Percentiles rank a stretch among this genome's conserved stretches.
Conservation (phyloP, 2,329 filamentous ascomycete genomes). For the Hymenoscyphus repandus region DNA sequence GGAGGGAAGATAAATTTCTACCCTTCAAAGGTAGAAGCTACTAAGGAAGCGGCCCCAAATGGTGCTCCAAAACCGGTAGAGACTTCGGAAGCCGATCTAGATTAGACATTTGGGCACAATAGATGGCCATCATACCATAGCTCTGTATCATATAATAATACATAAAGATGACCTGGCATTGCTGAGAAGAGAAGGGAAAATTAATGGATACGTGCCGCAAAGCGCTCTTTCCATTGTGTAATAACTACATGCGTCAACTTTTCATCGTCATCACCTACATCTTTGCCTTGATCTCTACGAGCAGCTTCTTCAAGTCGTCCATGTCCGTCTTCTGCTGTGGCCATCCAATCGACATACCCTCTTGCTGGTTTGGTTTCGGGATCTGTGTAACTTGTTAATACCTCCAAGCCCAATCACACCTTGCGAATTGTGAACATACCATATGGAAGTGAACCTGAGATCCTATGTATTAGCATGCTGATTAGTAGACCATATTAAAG, state of each 20-base stretch:
- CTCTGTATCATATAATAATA: slow-evolving; percentile 7
- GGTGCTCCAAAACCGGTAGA: slow-evolving; percentile 15
- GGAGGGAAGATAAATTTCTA: slow-evolving; percentile 72
- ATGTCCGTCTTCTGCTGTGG: slow-evolving; percentile 71
- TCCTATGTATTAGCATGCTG: background rate
- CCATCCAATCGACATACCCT: slow-evolving; percentile 80
- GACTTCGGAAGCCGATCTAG: slow-evolving; percentile 27
- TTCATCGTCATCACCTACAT: slow-evolving; percentile 52
- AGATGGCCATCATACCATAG: background rate
- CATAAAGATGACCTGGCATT: background rate
- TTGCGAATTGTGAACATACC: slow-evolving; percentile 42
- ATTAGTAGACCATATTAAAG: background rate
- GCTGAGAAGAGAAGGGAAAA: background rate
- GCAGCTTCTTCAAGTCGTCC: slow-evolving; percentile 73
- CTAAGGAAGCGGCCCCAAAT: slow-evolving; percentile 6
- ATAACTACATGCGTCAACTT: background rate
- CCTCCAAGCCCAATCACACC: background rate
- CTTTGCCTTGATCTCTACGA: slow-evolving; percentile 82
- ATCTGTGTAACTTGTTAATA: slow-evolving; percentile 50
- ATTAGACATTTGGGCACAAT: slow-evolving; percentile 14
- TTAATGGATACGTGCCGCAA: background rate
- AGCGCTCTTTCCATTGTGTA: background rate
- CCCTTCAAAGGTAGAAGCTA: slow-evolving; percentile 28
- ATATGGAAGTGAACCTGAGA: slow-evolving; percentile 85
- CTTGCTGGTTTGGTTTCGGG: slow-evolving; percentile 79